Evolutionary conservation across 495 filamentous ascomycete genomes (phyloP), one percentile per base, ranked within the genome.

Genomic region (Talaromyces ruber): DNA sequence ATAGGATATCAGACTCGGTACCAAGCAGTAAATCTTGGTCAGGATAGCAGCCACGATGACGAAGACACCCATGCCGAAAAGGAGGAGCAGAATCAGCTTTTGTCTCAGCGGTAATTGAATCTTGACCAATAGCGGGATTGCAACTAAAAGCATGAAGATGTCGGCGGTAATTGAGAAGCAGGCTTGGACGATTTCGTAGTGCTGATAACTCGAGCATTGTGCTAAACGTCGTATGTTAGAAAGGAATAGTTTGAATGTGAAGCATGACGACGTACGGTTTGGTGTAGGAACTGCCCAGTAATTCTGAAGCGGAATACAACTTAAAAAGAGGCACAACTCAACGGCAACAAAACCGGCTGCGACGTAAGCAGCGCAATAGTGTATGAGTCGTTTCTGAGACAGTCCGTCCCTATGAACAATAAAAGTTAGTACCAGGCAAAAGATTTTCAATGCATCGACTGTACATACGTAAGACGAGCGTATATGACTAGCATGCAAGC

Each of bases 21-120:
- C 81, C 64, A 90, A 84, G 55, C 81, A 86, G 76, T 88, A 89
- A 64, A 85, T 83, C 67, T 88, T 88, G 64, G 82, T 89, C 53
- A 88, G 71, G 34, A 86, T 67, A 16, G 85, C 84, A 62, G 82
- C 80, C 37, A 88, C 74, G 63, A 90, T 88, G 64, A 86, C 85
- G 71, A 90, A 88, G 62, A 86, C 70, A 25, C 86, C 87, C 64
- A 89, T 82, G 60, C 74, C 74, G 69, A 82, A 81, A 37, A 81
- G 68, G 34, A 73, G 5, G 18, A 79, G 65, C 3, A 89, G 76
- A 32, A 87, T 78, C 8, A 84, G 58, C 68, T 89, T 90, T 60
- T 84, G 79, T 64, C 71, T 69, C 16, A 78, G 58, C 0, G 84
- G 82, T 0, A 88, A 74, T 21, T 79, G 78, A 26, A 82, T 79